phyloP scores from a whole-genome alignment of 495 filamentous ascomycete genomes.

The Tuber indicum region DNA sequence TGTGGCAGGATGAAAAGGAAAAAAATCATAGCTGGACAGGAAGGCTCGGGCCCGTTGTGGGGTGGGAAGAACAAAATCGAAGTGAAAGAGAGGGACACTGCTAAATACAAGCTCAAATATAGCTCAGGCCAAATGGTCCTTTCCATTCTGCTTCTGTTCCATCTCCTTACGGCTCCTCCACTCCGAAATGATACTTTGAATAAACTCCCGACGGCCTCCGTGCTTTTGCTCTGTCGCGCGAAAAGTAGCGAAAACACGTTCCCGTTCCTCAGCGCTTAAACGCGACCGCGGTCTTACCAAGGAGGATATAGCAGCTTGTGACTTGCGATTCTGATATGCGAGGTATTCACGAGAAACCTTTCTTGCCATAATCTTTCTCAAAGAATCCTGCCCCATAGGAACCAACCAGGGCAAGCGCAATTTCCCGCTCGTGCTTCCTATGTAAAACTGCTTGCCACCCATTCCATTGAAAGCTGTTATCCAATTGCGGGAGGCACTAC shows the following conservation, averaged over 20 bases:
- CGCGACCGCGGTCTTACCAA: neutral
- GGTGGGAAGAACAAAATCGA: neutral
- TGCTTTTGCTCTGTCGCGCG: neutral
- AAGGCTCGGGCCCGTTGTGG: neutral
- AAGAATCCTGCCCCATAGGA: neutral
- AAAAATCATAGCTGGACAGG: neutral
- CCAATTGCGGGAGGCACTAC: neutral
- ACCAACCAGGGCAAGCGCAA: neutral
- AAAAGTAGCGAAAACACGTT: neutral
- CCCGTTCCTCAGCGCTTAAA: neutral
- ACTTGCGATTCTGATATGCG: neutral
- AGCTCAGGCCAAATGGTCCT: neutral
- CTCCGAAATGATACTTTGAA: neutral
- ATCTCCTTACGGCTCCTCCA: neutral
- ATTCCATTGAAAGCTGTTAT: neutral
- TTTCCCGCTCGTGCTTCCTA: neutral
- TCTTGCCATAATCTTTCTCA: neutral
- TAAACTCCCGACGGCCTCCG: neutral
- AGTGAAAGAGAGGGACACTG: neutral
- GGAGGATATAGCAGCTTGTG: neutral
- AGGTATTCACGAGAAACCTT: neutral
- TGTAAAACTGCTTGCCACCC: neutral
- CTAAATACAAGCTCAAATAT: neutral
- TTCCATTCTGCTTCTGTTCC: neutral
- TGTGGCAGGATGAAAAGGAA: neutral